phyloP scores from a whole-genome alignment of 2,329 filamentous ascomycete genomes.

The Colletotrichum neosansevieriae region DNA sequence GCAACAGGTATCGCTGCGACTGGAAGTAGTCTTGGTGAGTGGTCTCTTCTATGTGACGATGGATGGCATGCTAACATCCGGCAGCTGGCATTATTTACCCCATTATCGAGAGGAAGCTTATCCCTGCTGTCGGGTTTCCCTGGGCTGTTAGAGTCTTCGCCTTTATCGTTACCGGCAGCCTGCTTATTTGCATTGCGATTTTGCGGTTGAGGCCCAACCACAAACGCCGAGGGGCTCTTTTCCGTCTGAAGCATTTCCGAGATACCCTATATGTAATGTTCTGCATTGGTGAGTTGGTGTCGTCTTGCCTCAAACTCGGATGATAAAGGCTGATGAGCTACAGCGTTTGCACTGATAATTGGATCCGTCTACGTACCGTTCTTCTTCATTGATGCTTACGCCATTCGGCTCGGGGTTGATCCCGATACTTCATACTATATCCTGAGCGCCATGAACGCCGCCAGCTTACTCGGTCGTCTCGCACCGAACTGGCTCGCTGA shows the following conservation, averaged over 20 bases:
- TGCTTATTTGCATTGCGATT: conserved; percentile 30
- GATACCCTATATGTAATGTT: conserved; percentile 25
- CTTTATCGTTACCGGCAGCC: conserved; percentile 29
- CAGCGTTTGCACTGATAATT: conserved; percentile 33
- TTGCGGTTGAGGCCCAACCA: conserved; percentile 31
- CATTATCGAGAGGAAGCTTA: conserved; percentile 27
- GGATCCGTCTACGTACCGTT: conserved; percentile 36
- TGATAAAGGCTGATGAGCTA: not conserved
- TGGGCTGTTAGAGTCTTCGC: conserved; percentile 36
- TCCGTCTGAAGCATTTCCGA: conserved; percentile 27
- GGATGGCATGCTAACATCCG: not conserved
- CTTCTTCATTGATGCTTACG: conserved; percentile 34
- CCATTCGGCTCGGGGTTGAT: conserved; percentile 32
- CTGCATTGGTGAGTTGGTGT: conserved; percentile 18
- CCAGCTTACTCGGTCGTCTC: conserved; percentile 39
- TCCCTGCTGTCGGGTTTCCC: conserved; percentile 25
- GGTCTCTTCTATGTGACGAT: not conserved
- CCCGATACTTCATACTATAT: conserved; percentile 32
- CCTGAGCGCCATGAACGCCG: conserved; percentile 41
- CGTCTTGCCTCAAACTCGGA: too few species aligned
- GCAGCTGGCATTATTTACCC: conserved; percentile 32
- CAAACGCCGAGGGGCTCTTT: conserved; percentile 29
- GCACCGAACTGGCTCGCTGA: conserved; percentile 40
- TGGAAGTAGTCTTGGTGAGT: conserved; percentile 48
- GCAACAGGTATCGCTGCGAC: conserved; percentile 51